Evolutionary conservation across 2,329 filamentous ascomycete genomes (phyloP).

Genomic region (Triangularia setosa): DNA sequence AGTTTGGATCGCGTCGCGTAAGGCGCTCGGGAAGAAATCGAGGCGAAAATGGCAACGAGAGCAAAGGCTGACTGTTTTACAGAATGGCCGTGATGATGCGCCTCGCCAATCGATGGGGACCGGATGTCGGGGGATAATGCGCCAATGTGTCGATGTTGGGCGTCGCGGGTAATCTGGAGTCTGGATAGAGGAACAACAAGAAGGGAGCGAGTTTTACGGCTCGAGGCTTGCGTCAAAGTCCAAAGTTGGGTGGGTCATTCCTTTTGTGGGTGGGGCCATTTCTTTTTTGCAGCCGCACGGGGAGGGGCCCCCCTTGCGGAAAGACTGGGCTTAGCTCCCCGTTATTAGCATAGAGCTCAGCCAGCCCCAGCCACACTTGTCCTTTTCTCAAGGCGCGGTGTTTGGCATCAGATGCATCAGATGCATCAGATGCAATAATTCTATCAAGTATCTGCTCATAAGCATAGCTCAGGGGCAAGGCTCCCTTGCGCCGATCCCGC

Average conservation of each 20-base stretch:
- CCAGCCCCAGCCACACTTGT: neutral
- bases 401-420: no score
- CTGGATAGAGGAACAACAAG: slow-evolving; percentile 19
- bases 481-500: slow-evolving; percentile 12
- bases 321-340: slow-evolving; percentile 3
- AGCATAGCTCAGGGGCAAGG: neutral
- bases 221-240: slow-evolving; percentile 11
- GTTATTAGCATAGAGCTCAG: neutral
- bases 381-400: neutral
- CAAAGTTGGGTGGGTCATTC: slow-evolving; percentile 18
- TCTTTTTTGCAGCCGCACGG: neutral
- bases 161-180: slow-evolving; percentile 22
- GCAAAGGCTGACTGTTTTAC: slow-evolving; percentile 2
- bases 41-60: slow-evolving; percentile 15
- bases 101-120: slow-evolving; percentile 24
- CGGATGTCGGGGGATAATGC: slow-evolving; percentile 20
- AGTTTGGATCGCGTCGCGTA: slow-evolving; percentile 6
- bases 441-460: neutral
- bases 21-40: neutral
- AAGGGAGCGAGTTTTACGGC: slow-evolving; percentile 15
- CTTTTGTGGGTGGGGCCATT: slow-evolving; percentile 22
- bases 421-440: neutral
- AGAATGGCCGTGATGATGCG: slow-evolving; percentile 18
- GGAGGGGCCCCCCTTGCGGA: neutral
- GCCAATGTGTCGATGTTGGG: slow-evolving; percentile 21